phyloP scores from a whole-genome alignment of 371 early-diverging fungal species.

The Mortierella sp. region DNA sequence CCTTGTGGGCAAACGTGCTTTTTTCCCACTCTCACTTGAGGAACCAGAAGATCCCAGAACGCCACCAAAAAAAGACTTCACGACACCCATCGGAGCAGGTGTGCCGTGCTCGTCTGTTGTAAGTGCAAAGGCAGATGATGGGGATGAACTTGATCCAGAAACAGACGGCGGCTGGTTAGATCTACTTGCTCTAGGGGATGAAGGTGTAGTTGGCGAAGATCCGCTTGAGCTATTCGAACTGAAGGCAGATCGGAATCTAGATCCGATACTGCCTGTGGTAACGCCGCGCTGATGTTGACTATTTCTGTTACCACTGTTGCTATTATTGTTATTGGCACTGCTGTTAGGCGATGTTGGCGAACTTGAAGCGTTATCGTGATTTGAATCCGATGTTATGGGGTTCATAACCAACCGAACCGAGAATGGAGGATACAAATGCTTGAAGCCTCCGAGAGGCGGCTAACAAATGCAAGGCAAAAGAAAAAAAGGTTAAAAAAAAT shows the following conservation, averaged over 20 bases:
- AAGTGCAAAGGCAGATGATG: conserved; percentile 11
- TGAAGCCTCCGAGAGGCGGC: conserved; percentile 92
- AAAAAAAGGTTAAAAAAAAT: conserved; percentile 5
- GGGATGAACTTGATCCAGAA: background rate
- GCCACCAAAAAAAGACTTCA: conserved; percentile 66
- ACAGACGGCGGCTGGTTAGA: background rate
- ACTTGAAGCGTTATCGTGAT: conserved; percentile 13
- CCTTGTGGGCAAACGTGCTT: conserved; percentile 68
- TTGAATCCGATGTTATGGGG: conserved; percentile 20
- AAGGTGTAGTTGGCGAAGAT: conserved; percentile 15
- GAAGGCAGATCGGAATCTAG: conserved; percentile 38
- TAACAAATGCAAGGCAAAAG: conserved; percentile 37
- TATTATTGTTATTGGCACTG: conserved; percentile 4
- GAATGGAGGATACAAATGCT: conserved; percentile 79
- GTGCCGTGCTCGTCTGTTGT: conserved; percentile 40
- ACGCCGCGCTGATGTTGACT: background rate
- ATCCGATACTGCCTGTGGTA: conserved; percentile 26
- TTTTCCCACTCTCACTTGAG: conserved; percentile 50
- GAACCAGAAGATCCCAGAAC: conserved; percentile 54
- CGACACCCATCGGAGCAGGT: conserved; percentile 45
- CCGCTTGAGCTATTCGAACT: background rate
- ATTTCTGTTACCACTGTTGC: background rate
- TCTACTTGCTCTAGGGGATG: conserved; percentile 4
- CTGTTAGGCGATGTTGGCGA: background rate
- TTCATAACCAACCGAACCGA: conserved; percentile 73